Evolutionary conservation across 2,329 filamentous ascomycete genomes (phyloP).

Genomic region (Fusarium udum): DNA sequence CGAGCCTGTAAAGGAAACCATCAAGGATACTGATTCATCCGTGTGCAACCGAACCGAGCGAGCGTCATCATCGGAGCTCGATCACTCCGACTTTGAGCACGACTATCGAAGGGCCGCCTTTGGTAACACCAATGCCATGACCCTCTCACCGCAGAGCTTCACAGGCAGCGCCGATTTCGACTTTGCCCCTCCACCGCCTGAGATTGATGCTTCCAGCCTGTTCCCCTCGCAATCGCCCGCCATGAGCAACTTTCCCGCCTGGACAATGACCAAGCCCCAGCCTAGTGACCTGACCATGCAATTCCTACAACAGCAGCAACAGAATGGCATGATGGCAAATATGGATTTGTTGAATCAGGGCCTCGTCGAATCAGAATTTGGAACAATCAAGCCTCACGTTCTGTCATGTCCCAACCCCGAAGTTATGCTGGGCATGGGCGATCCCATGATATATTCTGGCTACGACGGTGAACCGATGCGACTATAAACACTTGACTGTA

Average conservation of each 20-base stretch:
- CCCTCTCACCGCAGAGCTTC: conserved; percentile 65
- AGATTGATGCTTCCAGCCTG: conserved; percentile 48
- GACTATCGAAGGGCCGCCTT: conserved; percentile 63
- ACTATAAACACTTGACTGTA: conserved; percentile 29
- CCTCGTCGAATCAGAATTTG: conserved; percentile 62
- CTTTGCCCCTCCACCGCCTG: conserved; percentile 47
- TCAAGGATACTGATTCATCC: conserved; percentile 41
- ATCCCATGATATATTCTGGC: conserved; percentile 67
- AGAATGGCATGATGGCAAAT: conserved; percentile 54
- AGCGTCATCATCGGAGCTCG: conserved; percentile 64
- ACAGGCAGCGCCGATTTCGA: conserved; percentile 51
- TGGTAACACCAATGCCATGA: conserved; percentile 54
- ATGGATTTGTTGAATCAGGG: conserved; percentile 60
- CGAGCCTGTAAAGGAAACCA: conserved; percentile 46
- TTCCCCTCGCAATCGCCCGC: conserved; percentile 50
- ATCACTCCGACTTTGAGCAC: conserved; percentile 65
- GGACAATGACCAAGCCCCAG: conserved; percentile 45
- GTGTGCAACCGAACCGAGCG: conserved; percentile 53
- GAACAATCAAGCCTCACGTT: conserved; percentile 65
- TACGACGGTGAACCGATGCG: conserved; percentile 58
- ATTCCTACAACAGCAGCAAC: conserved; percentile 55
- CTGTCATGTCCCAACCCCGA: conserved; percentile 62
- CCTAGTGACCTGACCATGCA: conserved; percentile 49
- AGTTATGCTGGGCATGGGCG: conserved; percentile 66
- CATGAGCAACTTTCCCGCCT: conserved; percentile 47